Evolutionary conservation across 2,329 filamentous ascomycete species (phyloP).

Genomic region (Davidsoniella neocaledoniae): DNA sequence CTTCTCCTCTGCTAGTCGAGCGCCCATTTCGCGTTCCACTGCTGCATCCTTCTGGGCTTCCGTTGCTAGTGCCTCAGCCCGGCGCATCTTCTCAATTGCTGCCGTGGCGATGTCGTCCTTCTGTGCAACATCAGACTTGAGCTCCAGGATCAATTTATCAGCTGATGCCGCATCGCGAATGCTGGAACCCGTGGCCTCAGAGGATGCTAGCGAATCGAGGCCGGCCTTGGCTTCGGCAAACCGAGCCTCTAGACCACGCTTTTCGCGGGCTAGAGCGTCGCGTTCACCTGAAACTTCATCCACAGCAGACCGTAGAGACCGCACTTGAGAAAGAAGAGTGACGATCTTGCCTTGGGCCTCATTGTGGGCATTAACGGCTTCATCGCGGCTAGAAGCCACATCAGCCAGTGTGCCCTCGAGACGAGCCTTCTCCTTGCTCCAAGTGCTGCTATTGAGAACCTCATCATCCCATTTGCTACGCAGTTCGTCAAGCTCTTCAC

Average conservation of each 20-base stretch:
- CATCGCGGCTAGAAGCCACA: constrained; percentile 78
- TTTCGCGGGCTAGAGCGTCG: constrained; percentile 72
- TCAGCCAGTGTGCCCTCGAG: constrained; percentile 81
- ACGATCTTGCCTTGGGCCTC: constrained; percentile 91
- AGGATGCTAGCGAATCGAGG: constrained; percentile 60
- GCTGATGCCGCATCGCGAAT: constrained; percentile 78
- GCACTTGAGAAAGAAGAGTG: constrained; percentile 74
- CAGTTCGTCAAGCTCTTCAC: constrained; percentile 91
- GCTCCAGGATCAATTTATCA: constrained; percentile 75
- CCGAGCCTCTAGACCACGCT: constrained; percentile 71
- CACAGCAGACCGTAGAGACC: constrained; percentile 62
- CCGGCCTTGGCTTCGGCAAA: constrained; percentile 76
- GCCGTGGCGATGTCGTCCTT: constrained; percentile 86
- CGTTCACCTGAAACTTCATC: constrained; percentile 78
- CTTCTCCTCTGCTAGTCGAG: constrained; percentile 77
- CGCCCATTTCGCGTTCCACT: constrained; percentile 65
- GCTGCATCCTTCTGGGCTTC: constrained; percentile 91
- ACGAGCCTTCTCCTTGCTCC: constrained; percentile 93
- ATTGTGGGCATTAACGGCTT: constrained; percentile 83
- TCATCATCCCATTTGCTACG: constrained; percentile 97
- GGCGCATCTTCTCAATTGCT: constrained; percentile 91
- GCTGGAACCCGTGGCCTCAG: constrained; percentile 64
- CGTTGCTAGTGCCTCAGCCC: constrained; percentile 68
- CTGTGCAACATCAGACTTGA: constrained; percentile 77
- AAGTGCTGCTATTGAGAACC: constrained; percentile 90